A percentile compares a stretch with the other conserved stretches of the same genome.
phyloP scores from a whole-genome alignment of 257 asterid genomes.

The Coffea canephora region DNA sequence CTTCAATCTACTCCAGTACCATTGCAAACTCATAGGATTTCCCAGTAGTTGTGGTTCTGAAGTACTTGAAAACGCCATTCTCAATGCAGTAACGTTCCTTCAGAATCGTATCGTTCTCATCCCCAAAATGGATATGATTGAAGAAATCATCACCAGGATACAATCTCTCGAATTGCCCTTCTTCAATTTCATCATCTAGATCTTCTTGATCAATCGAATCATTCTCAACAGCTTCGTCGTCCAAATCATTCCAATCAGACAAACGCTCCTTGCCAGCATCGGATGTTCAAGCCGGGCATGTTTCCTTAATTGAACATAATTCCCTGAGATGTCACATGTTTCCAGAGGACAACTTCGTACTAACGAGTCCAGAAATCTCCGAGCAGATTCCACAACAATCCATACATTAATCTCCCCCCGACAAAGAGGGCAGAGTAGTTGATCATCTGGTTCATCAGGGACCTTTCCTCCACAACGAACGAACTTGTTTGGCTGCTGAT shows the following conservation, averaged over 20 bases:
- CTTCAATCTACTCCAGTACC: not conserved
- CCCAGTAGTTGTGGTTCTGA: not conserved
- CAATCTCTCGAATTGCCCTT: not conserved
- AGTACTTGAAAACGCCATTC: not conserved
- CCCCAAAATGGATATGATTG: not conserved
- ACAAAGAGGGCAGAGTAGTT: conserved; percentile 69
- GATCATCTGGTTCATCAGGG: not conserved
- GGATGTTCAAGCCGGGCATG: conserved; percentile 74
- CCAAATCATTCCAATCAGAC: conserved; percentile 52
- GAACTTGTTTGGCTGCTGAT: not conserved
- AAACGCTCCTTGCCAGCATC: conserved; percentile 46
- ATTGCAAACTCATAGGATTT: not conserved
- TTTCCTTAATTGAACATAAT: conserved; percentile 56
- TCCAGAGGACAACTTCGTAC: conserved; percentile 63
- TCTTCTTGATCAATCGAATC: not conserved
- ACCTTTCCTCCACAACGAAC: not conserved
- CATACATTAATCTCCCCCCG: conserved; percentile 59
- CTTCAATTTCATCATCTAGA: not conserved
- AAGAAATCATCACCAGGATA: not conserved
- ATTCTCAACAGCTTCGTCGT: not conserved
- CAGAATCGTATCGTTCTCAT: not conserved
- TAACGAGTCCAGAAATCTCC: conserved; percentile 52
- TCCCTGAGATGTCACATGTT: conserved; percentile 55
- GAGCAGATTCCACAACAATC: conserved; percentile 44
- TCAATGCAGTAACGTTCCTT: not conserved